A percentile compares a stretch with the other conserved stretches of the same genome.
Evolutionary conservation across 441 rosid genomes (phyloP).

Genomic region (Populus hybrid): DNA sequence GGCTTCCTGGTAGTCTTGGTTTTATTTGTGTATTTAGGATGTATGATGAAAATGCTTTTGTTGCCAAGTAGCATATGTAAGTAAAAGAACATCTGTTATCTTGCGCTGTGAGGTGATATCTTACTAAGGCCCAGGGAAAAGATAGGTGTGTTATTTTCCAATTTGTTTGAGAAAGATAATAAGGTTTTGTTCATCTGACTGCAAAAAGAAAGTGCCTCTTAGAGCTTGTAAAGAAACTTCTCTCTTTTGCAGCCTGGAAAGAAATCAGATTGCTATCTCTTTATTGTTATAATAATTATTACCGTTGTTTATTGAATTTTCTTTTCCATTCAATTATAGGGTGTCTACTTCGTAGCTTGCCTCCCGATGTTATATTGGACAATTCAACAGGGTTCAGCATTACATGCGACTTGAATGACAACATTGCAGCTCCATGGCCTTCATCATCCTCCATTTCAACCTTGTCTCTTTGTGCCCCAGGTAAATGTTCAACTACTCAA

Average conservation of each 20-base stretch:
- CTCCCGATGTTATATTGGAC: conserved; percentile 78
- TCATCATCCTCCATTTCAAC: conserved; percentile 84
- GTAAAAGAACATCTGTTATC: not conserved
- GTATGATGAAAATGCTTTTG: not conserved
- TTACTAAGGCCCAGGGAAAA: not conserved
- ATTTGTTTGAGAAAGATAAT: not conserved
- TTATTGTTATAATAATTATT: not conserved
- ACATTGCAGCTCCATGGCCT: conserved; percentile 98
- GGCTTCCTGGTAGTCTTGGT: not conserved
- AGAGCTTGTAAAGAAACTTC: not conserved
- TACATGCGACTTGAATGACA: conserved; percentile 92
- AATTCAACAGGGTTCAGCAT: conserved; percentile 85
- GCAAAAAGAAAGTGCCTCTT: not conserved
- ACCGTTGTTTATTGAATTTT: not conserved
- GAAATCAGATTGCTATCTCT: not conserved
- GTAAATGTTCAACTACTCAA: conserved; percentile 34
- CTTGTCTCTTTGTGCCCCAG: conserved; percentile 91
- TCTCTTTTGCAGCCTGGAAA: not conserved
- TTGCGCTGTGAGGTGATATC: not conserved
- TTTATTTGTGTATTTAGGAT: not conserved
- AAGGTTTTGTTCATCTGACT: conserved; percentile 1
- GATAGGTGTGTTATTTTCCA: not conserved
- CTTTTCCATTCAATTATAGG: conserved; percentile 38
- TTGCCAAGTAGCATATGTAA: not conserved
- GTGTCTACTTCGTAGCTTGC: conserved; percentile 86